Evolutionary conservation across 768 basidiomycete species (phyloP).

Genomic region (Albatrellus ellisii): DNA sequence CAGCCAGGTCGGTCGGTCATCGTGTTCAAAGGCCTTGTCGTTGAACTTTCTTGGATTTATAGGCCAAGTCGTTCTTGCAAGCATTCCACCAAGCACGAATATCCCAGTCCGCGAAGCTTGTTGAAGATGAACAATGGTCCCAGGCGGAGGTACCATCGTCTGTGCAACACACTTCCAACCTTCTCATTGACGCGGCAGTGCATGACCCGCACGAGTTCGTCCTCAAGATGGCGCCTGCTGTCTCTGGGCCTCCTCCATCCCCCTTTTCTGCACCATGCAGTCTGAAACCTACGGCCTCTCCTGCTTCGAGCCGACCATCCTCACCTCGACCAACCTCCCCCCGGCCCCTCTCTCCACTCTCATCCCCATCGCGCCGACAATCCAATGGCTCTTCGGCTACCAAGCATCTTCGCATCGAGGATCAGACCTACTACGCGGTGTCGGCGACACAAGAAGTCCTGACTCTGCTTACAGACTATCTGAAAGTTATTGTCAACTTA

Average conservation of each 20-base stretch:
- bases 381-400: slow-evolving; percentile 17
- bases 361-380: too few relatives aligned
- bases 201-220: slow-evolving; percentile 63
- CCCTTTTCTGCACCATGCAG: slow-evolving; percentile 15
- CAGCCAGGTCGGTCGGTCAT: slow-evolving; percentile 43
- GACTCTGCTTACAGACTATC: slow-evolving; percentile 67
- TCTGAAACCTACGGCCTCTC: slow-evolving; percentile 17
- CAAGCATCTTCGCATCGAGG: slow-evolving; percentile 71
- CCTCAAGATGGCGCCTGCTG: slow-evolving; percentile 19
- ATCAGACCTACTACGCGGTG: slow-evolving; percentile 75
- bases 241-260: slow-evolving; percentile 15
- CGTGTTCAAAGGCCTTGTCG: not conserved
- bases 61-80: slow-evolving; percentile 84
- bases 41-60: slow-evolving; percentile 1
- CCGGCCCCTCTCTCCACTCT: slow-evolving; percentile 2
- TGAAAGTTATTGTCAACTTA: slow-evolving; percentile 79
- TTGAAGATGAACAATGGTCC: slow-evolving; percentile 94
- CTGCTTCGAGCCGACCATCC: slow-evolving; percentile 10
- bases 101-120: slow-evolving; percentile 70
- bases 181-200: slow-evolving; percentile 73
- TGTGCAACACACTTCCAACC: slow-evolving; percentile 59
- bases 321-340: slow-evolving; percentile 10
- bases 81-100: slow-evolving; percentile 76
- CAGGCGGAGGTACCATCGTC: slow-evolving; percentile 56
- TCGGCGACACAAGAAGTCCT: slow-evolving; percentile 71